Evolutionary conservation across 2,329 filamentous ascomycete genomes (phyloP), one percentile per base, ranked within the genome.

Genomic region (Penicillium sp.): DNA sequence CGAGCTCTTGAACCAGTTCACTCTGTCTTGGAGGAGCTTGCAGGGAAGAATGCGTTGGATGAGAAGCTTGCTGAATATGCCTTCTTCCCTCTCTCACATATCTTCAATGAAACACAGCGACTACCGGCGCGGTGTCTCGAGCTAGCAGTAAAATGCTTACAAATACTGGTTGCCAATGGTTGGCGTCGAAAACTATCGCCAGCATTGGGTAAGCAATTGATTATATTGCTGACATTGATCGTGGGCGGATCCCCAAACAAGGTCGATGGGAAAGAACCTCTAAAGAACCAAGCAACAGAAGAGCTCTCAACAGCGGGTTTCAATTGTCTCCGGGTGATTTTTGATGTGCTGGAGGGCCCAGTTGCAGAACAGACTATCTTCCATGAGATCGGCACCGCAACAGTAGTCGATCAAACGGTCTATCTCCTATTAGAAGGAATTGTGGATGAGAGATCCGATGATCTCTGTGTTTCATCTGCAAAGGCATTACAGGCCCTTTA

Each of bases 21-120:
- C 48, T 52, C 61, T 21, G 67, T 70, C 2, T 65, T 82, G 11
- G 62, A 70, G 8, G 70, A 72, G 16, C 72, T 86, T 16, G 65
- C 69, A 22, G 67, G 66, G 8, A 72, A 76, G 35, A 67, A 74
- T 61, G 65, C 71, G 1, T 71, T 98, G 19, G 91, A 97, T 71
- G 83, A 87, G 52, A 93, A 92, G 71, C 79, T 98, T 19, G 91
- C 93, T 14, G 93, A 97, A 78, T 99, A 98, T 79, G 84, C 90
- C 68, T 98, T 98, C 79, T 96, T 97, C 61, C 95, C 95, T 0
- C 79, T 99, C 0, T 92, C 91, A 0, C 89, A 95, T 65, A 86
- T 98, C 39, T 88, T 99, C 66, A 88, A 91, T 57, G 84, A 87
- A 60, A 88, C 90, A 64, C 85, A 89, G 60, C 81, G 83, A 48